A percentile compares a stretch with the other conserved stretches of the same genome.
These are phyloP conservation scores for Magnusiomyces paraingens DNA, from an alignment of 1,139 yeast species.

Conservation along the genomic window DNA sequence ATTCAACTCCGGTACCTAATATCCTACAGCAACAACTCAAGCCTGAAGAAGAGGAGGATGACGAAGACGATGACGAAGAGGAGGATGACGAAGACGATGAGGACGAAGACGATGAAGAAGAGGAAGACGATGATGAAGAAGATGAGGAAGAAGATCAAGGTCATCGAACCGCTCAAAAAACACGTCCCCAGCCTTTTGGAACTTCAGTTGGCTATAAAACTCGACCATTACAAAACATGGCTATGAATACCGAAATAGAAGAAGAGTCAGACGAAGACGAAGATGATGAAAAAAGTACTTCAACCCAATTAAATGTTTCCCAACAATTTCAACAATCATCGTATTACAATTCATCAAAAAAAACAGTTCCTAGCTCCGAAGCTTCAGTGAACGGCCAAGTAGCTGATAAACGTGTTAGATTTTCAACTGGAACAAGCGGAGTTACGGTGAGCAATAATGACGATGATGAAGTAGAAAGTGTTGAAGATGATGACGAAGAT, in stretches of 20 bases:
- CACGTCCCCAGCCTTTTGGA: no score
- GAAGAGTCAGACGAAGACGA: slow-evolving; percentile 16
- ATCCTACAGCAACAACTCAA: slow-evolving; percentile 14
- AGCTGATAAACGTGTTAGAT: slow-evolving; percentile 5
- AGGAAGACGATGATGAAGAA: slow-evolving; percentile 22
- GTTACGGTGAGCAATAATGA: slow-evolving; percentile 7
- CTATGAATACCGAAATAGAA: slow-evolving; percentile 3
- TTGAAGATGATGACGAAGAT: slow-evolving; percentile 13
- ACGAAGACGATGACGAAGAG: slow-evolving; percentile 17
- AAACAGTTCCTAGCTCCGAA: not conserved
- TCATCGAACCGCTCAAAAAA: not conserved
- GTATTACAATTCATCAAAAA: not conserved
- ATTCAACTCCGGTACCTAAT: slow-evolving; percentile 20
- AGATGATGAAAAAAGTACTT: not conserved
- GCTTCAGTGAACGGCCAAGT: slow-evolving; percentile 3
- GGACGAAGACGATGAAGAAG: slow-evolving; percentile 19
- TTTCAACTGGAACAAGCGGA: not conserved
- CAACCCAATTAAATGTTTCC: no score
- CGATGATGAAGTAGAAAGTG: slow-evolving; percentile 12
- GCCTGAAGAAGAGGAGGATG: slow-evolving; percentile 18
- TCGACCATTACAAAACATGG: slow-evolving; percentile 10
- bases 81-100: slow-evolving; percentile 19
- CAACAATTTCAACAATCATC: no score
- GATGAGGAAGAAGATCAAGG: slow-evolving; percentile 19
- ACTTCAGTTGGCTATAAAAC: slow-evolving; percentile 6